Conservation (phyloP, 495 filamentous ascomycete genomes). For the Corynascus novoguineensis region DNA sequence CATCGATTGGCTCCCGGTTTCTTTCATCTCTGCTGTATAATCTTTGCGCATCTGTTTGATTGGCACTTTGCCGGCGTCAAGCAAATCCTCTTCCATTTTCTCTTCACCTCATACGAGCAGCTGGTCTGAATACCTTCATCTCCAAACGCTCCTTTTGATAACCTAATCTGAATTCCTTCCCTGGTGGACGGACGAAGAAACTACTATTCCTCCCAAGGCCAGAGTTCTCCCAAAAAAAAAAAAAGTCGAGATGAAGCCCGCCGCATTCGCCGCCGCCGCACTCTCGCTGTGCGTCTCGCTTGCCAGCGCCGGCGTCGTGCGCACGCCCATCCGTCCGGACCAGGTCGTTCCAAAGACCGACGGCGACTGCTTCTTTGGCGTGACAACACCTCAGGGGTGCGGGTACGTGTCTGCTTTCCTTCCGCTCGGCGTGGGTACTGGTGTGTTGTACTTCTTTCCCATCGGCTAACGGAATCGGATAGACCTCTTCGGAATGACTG, state of each 20-base stretch:
- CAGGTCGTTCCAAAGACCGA: conserved; percentile 38
- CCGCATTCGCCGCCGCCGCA: conserved; percentile 29
- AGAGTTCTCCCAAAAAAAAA: too few species aligned
- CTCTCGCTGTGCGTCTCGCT: conserved; percentile 39
- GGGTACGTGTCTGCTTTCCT: conserved; percentile 31
- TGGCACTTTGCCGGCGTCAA: background rate
- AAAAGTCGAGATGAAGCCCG: conserved; percentile 37
- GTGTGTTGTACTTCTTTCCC: too few species aligned
- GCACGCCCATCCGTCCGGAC: conserved; percentile 39
- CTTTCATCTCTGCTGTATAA: conserved; percentile 1
- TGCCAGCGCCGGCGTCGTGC: conserved; percentile 43
- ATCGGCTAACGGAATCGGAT: background rate
- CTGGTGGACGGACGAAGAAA: background rate
- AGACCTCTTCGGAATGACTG: background rate
- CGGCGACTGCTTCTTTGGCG: conserved; percentile 47
- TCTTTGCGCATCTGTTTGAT: background rate
- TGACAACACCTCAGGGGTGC: conserved; percentile 45
- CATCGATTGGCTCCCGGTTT: background rate
- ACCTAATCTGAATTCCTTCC: background rate
- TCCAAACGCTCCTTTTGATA: background rate
- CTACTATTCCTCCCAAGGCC: too few species aligned
- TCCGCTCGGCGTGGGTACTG: background rate
- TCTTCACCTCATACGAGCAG: conserved; percentile 8
- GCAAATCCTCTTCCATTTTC: background rate
- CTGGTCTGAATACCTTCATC: conserved; percentile 22